These are phyloP conservation scores for Glutinoglossum americanum DNA, from an alignment of 495 filamentous ascomycete genomes.

Conservation along the genomic window DNA sequence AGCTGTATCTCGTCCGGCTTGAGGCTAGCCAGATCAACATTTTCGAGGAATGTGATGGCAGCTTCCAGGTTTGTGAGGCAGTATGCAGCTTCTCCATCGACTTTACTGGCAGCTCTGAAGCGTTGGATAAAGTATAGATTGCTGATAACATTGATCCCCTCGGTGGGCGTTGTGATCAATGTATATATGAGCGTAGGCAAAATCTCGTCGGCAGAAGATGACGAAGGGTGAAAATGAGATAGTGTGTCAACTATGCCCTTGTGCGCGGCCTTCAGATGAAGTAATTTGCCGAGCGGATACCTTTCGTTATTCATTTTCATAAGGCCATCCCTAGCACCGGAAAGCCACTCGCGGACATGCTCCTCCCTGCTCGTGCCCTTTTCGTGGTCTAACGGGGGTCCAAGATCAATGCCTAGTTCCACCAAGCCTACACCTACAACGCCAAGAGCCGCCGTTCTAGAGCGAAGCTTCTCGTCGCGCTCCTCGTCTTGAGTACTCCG, in stretches of 20 bases:
- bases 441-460: conserved; percentile 75
- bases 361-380: conserved; percentile 37
- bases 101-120: conserved; percentile 67
- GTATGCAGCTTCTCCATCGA: conserved; percentile 87
- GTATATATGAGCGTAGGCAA: conserved; percentile 91
- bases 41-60: conserved; percentile 88
- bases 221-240: conserved; percentile 52
- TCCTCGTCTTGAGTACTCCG: conserved; percentile 84
- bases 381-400: conserved; percentile 16
- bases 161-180: conserved; percentile 71
- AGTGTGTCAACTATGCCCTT: conserved; percentile 88
- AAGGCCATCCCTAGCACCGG: conserved; percentile 49
- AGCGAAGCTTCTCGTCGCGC: conserved; percentile 81
- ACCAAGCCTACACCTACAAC: conserved; percentile 74
- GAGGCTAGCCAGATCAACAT: conserved; percentile 80
- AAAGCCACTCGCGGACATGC: conserved; percentile 49
- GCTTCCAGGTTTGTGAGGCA: conserved; percentile 94
- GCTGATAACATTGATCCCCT: conserved; percentile 75
- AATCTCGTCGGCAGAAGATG: conserved; percentile 78
- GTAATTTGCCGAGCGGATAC: conserved; percentile 79
- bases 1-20: conserved; percentile 49
- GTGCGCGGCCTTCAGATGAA: conserved; percentile 68
- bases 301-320: conserved; percentile 68
- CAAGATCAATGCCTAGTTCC: conserved; percentile 57
- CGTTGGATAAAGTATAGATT: conserved; percentile 86